These are phyloP conservation scores for Leccinum broughii DNA, from an alignment of 768 basidiomycete species.

Conservation along the genomic window DNA sequence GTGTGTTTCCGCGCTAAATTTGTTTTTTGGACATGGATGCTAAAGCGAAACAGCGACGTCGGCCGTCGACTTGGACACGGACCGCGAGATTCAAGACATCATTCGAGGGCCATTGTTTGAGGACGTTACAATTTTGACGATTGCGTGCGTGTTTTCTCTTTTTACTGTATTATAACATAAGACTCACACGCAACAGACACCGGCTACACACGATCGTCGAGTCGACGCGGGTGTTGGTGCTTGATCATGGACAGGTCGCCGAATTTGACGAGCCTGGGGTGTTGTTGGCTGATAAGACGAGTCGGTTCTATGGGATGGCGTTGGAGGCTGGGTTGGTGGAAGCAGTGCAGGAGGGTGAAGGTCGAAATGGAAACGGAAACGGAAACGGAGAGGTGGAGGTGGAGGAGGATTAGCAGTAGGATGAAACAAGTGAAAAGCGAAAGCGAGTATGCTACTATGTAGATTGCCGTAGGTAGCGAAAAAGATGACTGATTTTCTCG, in stretches of 20 bases:
- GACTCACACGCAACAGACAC: conserved; percentile 45
- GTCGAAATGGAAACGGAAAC: too few species aligned
- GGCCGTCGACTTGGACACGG: conserved; percentile 89
- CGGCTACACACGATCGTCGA: conserved; percentile 83
- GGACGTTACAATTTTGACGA: conserved; percentile 81
- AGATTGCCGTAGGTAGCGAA: too few species aligned
- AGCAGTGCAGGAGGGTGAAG: too few species aligned
- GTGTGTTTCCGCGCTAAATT: conserved; percentile 32
- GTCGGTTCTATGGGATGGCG: conserved; percentile 63
- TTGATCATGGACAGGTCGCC: conserved; percentile 78
- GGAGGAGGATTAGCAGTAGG: too few species aligned
- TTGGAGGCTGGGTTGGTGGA: conserved; percentile 57
- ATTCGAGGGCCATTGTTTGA: conserved; percentile 78
- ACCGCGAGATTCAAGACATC: conserved; percentile 84
- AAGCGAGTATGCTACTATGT: too few species aligned
- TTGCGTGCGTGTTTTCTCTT: conserved; percentile 56
- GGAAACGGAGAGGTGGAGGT: too few species aligned
- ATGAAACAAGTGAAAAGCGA: too few species aligned
- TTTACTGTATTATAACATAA: neutral
- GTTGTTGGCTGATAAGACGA: conserved; percentile 57
- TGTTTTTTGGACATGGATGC: neutral
- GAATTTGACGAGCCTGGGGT: conserved; percentile 75
- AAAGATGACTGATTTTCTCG: too few species aligned
- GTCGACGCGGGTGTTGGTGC: conserved; percentile 78
- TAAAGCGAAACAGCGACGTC: conserved; percentile 60